Percentiles rank a stretch among this genome's conserved stretches.
Evolutionary conservation across 805 yeast species (phyloP).

Genomic region (Zygoascus biomembranicola): DNA sequence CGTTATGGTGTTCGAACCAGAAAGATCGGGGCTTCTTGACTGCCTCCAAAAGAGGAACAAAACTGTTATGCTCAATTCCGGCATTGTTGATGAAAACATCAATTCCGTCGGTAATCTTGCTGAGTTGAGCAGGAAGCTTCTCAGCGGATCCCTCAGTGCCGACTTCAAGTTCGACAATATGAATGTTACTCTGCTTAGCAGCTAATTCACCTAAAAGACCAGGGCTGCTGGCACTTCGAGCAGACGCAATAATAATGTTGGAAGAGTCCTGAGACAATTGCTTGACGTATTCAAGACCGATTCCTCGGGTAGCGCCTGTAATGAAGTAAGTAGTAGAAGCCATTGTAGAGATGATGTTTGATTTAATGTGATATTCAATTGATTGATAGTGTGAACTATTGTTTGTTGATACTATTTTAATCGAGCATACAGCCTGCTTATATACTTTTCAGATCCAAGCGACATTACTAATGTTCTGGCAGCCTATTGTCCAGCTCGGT

Average conservation of each 20-base stretch:
- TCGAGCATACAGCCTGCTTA: no score
- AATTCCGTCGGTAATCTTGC: conserved; percentile 17
- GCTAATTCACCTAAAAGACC: conserved; percentile 4
- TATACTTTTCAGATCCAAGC: no score
- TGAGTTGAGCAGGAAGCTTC: conserved; percentile 11
- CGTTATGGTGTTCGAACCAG: conserved; percentile 14
- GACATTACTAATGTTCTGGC: no score
- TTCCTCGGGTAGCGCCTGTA: conserved; percentile 31
- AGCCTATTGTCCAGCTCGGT: no score
- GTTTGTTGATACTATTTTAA: no score
- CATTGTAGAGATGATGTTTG: neutral
- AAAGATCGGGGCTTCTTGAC: neutral
- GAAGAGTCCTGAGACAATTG: conserved; percentile 17
- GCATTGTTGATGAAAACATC: conserved; percentile 26
- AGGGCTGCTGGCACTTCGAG: conserved; percentile 12
- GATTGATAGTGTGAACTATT: no score
- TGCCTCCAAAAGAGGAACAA: neutral
- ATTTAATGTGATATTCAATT: no score
- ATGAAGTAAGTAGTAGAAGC: conserved; percentile 16
- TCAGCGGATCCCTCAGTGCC: conserved; percentile 14
- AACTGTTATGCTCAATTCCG: conserved; percentile 16
- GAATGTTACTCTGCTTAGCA: conserved; percentile 14
- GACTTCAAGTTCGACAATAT: conserved; percentile 22
- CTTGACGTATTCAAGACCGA: conserved; percentile 30
- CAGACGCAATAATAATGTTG: conserved; percentile 21